A percentile compares a stretch with the other conserved stretches of the same genome.
Conservation (phyloP, 257 asterid species). For the Lycium barbarum region DNA sequence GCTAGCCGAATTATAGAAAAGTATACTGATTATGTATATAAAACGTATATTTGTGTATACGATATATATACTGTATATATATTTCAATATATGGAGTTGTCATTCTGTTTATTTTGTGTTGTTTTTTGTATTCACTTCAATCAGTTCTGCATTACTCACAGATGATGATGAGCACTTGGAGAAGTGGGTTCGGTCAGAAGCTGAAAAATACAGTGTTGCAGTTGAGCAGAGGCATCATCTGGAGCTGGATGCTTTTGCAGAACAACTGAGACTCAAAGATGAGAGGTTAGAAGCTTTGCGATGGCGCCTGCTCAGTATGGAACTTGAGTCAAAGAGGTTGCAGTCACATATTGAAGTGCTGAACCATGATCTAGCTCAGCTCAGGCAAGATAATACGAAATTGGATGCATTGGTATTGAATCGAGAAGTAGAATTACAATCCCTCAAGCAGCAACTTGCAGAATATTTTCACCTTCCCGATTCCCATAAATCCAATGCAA, state of each 20-base stretch:
- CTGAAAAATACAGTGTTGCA: constrained; percentile 52
- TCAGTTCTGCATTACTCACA: constrained; percentile 33
- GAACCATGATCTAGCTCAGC: constrained; percentile 56
- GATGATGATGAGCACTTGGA: constrained; percentile 56
- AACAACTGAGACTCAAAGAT: constrained; percentile 79
- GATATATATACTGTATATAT: too few species aligned
- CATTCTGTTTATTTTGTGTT: neutral
- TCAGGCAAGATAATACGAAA: constrained; percentile 68
- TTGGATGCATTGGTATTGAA: constrained; percentile 58
- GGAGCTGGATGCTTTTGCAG: constrained; percentile 84
- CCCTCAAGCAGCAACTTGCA: constrained; percentile 63
- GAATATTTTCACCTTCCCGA: constrained; percentile 56
- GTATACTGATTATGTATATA: too few species aligned
- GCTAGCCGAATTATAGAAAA: too few species aligned
- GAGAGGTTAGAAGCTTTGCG: constrained; percentile 74
- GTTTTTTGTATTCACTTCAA: neutral
- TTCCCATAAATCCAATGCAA: constrained; percentile 58
- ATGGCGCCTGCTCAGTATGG: constrained; percentile 84
- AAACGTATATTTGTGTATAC: too few species aligned
- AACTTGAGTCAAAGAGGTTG: constrained; percentile 74
- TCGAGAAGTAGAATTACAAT: constrained; percentile 67
- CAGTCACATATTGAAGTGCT: constrained; percentile 64
- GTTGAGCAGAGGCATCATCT: constrained; percentile 63
- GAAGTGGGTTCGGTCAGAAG: constrained; percentile 60
- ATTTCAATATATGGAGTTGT: neutral